These are phyloP conservation scores for Colletotrichum sp. DNA, from an alignment of 2,329 filamentous ascomycete species.

Conservation along the genomic window DNA sequence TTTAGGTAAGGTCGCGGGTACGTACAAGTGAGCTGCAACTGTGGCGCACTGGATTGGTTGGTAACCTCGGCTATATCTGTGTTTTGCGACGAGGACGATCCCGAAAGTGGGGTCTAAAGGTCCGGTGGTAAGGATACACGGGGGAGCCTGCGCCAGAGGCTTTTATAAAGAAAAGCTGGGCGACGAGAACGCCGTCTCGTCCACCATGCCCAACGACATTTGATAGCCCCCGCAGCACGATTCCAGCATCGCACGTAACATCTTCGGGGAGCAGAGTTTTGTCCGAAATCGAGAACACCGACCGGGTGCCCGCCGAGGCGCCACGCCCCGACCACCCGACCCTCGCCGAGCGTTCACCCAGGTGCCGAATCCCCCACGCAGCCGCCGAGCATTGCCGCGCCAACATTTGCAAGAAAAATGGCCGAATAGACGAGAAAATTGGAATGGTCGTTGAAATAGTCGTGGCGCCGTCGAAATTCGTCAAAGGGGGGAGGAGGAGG, in stretches of 20 bases:
- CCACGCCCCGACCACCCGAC: not conserved
- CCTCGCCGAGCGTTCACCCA: not conserved
- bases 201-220: not conserved
- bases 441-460: not conserved
- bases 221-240: not conserved
- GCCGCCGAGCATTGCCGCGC: conserved; percentile 3
- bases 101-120: conserved; percentile 22
- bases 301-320: not conserved
- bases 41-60: conserved; percentile 17
- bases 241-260: not conserved
- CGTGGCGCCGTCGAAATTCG: not conserved
- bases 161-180: conserved; percentile 10
- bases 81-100: conserved; percentile 18
- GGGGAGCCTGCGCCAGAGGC: conserved; percentile 4
- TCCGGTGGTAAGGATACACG: conserved; percentile 18
- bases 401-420: not conserved
- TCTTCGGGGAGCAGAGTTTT: not conserved
- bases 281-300: not conserved
- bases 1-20: not conserved
- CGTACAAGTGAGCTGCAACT: not conserved
- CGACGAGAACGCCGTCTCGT: not conserved
- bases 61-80: conserved; percentile 24
- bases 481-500: not conserved
- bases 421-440: not conserved
- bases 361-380: not conserved